Evolutionary conservation across 2,329 filamentous ascomycete genomes (phyloP), one percentile per base, ranked within the genome.

Genomic region (Paraphaeosphaeria minitans): DNA sequence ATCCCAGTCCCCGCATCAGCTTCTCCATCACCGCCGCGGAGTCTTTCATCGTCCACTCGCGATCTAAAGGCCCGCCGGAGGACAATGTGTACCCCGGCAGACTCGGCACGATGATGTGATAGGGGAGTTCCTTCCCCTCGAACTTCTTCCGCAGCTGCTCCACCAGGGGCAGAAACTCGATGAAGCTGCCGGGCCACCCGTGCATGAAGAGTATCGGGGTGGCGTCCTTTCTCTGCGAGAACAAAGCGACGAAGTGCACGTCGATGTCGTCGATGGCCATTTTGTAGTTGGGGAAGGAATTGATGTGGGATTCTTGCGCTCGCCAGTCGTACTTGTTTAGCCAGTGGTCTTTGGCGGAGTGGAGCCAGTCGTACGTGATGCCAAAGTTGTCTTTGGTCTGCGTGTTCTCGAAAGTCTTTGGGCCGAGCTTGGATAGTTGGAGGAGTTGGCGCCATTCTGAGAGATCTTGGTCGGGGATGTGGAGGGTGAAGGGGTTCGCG

Each of bases 101-200:
- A 0, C 81, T 84, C 0, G 85, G 84, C 0, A 85, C 81, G 33
- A 88, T 78, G 41, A 87, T 68, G 62, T 88, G 85, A 63, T 84
- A 88, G 0, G 85, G 85, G 22, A 86, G 71, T 2, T 78, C 76
- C 2, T 80, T 73, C 0, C 83, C 75, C 0, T 78, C 77, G 63
- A 86, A 87, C 58, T 82, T 81, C 9, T 76, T 65, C 41, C 68
- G 71, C 5, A 87, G 69, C 12, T 82, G 47, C 1, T 78, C 68
- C 45, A 86, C 68, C 43, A 86, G 77, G 1, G 80, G 80, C 7
- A 88, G 68, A 65, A 88, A 88, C 62, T 88, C 86, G 4, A 84
- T 69, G 59, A 87, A 84, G 9, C 78, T 80, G 9, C 75, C 75
- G 0, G 85, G 85, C 84, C 84, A 87, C 31, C 85, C 85, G 63